Evolutionary conservation across 1,284 basidiomycete genomes (phyloP).

Genomic region (Apiotrichum gracile): DNA sequence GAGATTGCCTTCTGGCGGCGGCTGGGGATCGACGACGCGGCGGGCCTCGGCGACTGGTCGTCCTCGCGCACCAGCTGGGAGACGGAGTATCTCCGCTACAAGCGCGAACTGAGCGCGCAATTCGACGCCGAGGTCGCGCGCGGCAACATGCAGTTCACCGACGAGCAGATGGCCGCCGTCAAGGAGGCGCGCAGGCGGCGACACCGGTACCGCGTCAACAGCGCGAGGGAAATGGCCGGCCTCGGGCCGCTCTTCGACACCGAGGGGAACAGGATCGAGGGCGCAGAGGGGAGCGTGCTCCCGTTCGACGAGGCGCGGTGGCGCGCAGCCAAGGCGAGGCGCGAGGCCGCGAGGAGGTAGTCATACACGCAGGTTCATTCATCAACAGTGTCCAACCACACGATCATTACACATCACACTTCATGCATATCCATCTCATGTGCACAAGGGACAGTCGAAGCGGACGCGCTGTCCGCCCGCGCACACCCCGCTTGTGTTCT

Average conservation of each 20-base stretch:
- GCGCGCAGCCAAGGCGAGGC: neutral
- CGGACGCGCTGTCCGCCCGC: no score
- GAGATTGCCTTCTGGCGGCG: conserved; percentile 57
- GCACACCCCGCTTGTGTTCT: no score
- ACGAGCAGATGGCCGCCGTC: neutral
- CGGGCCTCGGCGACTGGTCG: conserved; percentile 1
- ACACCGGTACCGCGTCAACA: neutral
- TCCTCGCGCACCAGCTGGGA: neutral
- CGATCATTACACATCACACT: no score
- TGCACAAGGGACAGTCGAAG: no score
- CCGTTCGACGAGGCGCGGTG: neutral
- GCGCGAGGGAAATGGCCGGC: neutral
- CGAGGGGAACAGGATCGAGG: neutral
- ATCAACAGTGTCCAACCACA: no score
- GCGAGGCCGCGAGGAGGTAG: neutral
- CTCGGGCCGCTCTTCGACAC: neutral
- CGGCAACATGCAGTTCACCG: neutral
- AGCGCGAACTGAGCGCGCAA: neutral
- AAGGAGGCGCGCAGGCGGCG: neutral
- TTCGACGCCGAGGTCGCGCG: neutral
- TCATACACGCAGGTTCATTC: no score
- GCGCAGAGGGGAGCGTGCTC: neutral
- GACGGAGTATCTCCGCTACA: neutral
- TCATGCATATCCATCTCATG: no score
- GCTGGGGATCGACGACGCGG: neutral